A percentile compares a stretch with the other conserved stretches of the same genome.
phyloP scores from a whole-genome alignment of 805 yeast species.

The Wickerhamia fluorescens region DNA sequence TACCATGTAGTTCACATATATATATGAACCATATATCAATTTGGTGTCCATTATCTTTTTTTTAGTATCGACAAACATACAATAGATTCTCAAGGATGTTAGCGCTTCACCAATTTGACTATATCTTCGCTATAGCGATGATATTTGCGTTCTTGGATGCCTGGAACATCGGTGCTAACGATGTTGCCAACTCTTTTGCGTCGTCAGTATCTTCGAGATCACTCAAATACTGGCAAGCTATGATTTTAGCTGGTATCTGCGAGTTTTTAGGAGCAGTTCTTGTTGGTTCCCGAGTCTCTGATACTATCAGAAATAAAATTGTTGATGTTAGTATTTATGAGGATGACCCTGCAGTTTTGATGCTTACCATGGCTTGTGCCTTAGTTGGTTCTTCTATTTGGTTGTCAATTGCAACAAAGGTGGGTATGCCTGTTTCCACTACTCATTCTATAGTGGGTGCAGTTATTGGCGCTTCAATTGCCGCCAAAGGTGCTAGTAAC shows the following conservation, averaged over 20 bases:
- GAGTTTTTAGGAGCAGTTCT: conserved; percentile 71
- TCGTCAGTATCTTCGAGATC: conserved; percentile 69
- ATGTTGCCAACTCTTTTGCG: conserved; percentile 75
- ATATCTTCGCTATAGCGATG: conserved; percentile 62
- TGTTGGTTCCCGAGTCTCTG: conserved; percentile 69
- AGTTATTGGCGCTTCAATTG: conserved; percentile 67
- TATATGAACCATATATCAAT: too few species aligned
- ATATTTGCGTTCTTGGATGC: conserved; percentile 73
- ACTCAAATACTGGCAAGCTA: conserved; percentile 67
- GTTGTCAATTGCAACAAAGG: conserved; percentile 58
- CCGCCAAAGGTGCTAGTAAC: conserved; percentile 55
- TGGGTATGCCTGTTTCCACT: conserved; percentile 77
- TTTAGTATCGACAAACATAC: too few species aligned
- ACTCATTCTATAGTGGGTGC: conserved; percentile 78
- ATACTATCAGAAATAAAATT: conserved; percentile 62
- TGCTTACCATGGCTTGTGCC: conserved; percentile 73
- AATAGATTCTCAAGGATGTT: too few species aligned
- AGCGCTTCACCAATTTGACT: conserved; percentile 53
- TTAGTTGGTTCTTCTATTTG: conserved; percentile 65
- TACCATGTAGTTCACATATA: too few species aligned
- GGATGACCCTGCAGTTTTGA: conserved; percentile 59
- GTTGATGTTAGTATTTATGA: conserved; percentile 44
- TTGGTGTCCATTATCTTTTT: too few species aligned
- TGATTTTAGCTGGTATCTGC: conserved; percentile 61
- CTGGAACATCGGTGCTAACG: conserved; percentile 76